phyloP scores from a whole-genome alignment of 768 basidiomycete species.

The Calocybe gangraenosa region DNA sequence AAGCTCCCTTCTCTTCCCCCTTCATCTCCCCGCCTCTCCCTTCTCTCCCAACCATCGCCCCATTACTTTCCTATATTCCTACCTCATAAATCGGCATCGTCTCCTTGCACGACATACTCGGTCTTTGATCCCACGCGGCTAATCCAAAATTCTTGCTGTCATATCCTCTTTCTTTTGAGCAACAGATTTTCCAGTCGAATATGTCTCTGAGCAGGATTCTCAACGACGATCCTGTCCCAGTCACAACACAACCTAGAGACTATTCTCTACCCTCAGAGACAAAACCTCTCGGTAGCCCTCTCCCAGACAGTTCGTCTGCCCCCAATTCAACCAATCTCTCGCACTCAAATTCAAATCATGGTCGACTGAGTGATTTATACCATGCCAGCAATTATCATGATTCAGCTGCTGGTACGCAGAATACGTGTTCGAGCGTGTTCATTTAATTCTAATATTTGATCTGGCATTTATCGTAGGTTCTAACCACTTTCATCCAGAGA shows the following conservation, averaged over 20 bases:
- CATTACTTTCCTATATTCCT: too few relatives aligned
- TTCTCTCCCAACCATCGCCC: constrained; percentile 10
- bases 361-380: constrained; percentile 3
- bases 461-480: constrained; percentile 24
- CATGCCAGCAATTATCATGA: constrained; percentile 8
- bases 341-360: constrained; percentile 13
- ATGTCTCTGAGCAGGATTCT: constrained; percentile 82
- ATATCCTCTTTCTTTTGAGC: too few relatives aligned
- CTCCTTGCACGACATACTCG: too few relatives aligned
- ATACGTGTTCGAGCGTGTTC: constrained; percentile 6
- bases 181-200: constrained; percentile 10
- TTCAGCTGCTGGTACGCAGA: constrained; percentile 9
- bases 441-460: constrained; percentile 1
- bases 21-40: constrained; percentile 15
- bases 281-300: constrained; percentile 15
- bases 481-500: constrained; percentile 13
- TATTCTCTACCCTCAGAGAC: constrained; percentile 25
- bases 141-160: too few relatives aligned
- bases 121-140: constrained; percentile 33
- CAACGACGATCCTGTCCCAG: constrained; percentile 63
- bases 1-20: constrained; percentile 14
- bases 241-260: constrained; percentile 28
- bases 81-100: too few relatives aligned
- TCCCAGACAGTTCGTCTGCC: constrained; percentile 15
- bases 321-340: constrained; percentile 20